These are phyloP conservation scores for Thermochaetoides thermophila DNA, from an alignment of 495 filamentous ascomycete species.

Conservation along the genomic window DNA sequence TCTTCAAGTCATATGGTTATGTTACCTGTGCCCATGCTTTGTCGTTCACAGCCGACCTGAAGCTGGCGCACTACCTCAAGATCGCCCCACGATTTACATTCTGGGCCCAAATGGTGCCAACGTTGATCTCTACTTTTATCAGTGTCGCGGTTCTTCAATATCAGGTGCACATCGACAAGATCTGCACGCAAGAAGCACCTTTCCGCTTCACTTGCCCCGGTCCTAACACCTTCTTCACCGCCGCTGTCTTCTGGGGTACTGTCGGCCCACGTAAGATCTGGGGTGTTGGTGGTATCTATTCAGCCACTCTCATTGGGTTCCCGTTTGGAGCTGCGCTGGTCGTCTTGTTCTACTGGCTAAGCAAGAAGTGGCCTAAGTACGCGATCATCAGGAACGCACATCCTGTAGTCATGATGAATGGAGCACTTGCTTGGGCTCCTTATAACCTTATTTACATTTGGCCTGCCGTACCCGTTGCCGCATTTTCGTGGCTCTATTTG, in stretches of 20 bases:
- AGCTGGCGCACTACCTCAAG: conserved; percentile 31
- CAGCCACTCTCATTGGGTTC: conserved; percentile 22
- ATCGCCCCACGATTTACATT: conserved; percentile 29
- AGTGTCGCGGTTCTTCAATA: conserved; percentile 27
- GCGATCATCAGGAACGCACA: conserved; percentile 23
- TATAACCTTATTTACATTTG: conserved; percentile 25
- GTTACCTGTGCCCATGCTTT: conserved; percentile 28
- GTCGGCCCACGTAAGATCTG: conserved; percentile 30
- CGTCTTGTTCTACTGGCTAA: conserved; percentile 17
- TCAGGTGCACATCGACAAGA: conserved; percentile 22
- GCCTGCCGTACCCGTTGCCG: conserved; percentile 26
- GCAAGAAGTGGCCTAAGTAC: conserved; percentile 17
- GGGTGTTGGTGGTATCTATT: conserved; percentile 24
- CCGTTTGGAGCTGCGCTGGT: conserved; percentile 22
- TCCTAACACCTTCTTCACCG: conserved; percentile 30
- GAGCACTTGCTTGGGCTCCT: conserved; percentile 21
- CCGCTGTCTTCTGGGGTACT: conserved; percentile 31
- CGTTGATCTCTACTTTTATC: conserved; percentile 25
- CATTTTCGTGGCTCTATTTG: conserved; percentile 24
- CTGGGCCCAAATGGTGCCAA: conserved; percentile 28
- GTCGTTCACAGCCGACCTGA: conserved; percentile 25
- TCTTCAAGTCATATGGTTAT: conserved; percentile 30
- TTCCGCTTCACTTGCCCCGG: conserved; percentile 27
- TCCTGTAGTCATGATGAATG: conserved; percentile 25
- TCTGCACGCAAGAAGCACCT: conserved; percentile 26